Evolutionary conservation across 352 stramenopile genomes (phyloP).

Genomic region (Blastocystis sp.): DNA sequence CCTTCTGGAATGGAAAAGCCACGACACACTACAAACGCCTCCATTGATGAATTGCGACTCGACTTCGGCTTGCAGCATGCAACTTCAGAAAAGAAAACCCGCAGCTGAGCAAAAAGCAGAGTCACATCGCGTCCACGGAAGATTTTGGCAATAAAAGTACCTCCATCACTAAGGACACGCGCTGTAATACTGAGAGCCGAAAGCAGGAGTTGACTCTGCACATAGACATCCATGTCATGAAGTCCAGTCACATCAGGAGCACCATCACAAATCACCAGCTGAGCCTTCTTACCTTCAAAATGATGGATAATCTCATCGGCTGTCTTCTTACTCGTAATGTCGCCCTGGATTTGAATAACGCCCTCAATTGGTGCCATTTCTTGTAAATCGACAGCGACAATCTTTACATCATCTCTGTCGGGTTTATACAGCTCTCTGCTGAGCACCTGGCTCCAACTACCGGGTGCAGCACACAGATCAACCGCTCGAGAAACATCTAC

Average conservation of each 20-base stretch:
- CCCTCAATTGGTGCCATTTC: constrained; percentile 94
- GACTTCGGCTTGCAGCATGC: constrained; percentile 90
- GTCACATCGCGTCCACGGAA: constrained; percentile 92
- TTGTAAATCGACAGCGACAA: constrained; percentile 96
- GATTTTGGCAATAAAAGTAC: constrained; percentile 98
- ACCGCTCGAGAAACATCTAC: constrained; percentile 81
- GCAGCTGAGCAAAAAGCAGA: constrained; percentile 87
- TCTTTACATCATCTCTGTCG: constrained; percentile 63
- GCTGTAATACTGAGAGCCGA: constrained; percentile 94
- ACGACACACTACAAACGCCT: constrained; percentile 91
- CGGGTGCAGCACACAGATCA: constrained; percentile 93
- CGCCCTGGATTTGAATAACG: constrained; percentile 87
- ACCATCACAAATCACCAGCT: constrained; percentile 96
- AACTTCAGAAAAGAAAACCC: constrained; percentile 87
- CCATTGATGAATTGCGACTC: constrained; percentile 86
- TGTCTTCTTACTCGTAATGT: constrained; percentile 91
- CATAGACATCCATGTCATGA: constrained; percentile 96
- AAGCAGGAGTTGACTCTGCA: constrained; percentile 89
- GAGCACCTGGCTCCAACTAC: constrained; percentile 94
- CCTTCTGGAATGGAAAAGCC: constrained; percentile 76
- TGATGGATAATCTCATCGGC: constrained; percentile 85
- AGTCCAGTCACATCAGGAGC: constrained; percentile 98
- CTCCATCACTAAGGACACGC: constrained; percentile 81
- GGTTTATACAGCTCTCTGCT: constrained; percentile 73
- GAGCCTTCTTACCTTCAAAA: constrained; percentile 83